Conservation (phyloP, 805 yeast genomes). For the Pichia occidentalis region DNA sequence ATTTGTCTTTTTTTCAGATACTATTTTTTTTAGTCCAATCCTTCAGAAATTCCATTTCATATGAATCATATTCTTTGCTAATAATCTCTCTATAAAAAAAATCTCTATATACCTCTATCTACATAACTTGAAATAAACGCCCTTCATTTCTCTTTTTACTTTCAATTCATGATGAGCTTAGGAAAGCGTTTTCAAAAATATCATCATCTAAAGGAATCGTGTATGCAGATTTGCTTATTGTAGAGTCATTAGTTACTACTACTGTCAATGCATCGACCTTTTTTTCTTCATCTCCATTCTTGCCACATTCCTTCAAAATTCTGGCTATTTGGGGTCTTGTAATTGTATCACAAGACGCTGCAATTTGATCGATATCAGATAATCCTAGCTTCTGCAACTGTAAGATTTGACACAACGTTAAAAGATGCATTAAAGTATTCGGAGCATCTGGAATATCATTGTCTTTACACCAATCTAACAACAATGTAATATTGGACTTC, state of each 20-base stretch:
- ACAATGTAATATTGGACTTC: slow-evolving; percentile 10
- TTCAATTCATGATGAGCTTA: too few species aligned
- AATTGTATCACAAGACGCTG: slow-evolving; percentile 5
- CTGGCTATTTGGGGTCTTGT: slow-evolving; percentile 10
- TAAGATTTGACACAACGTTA: slow-evolving; percentile 12
- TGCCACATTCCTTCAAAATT: slow-evolving; percentile 10
- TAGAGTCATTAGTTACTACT: too few species aligned
- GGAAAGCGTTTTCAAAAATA: too few species aligned
- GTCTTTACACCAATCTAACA: slow-evolving; percentile 15
- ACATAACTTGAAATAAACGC: too few species aligned
- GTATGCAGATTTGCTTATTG: too few species aligned
- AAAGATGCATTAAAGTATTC: slow-evolving; percentile 9
- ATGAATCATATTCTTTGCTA: neutral
- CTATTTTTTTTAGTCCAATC: slow-evolving; percentile 2
- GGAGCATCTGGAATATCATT: slow-evolving; percentile 13
- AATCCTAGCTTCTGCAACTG: slow-evolving; percentile 12
- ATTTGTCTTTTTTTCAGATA: slow-evolving; percentile 1
- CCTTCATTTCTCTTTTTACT: too few species aligned
- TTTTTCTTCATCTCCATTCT: neutral
- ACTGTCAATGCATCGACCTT: neutral
- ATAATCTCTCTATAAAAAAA: neutral
- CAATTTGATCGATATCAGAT: slow-evolving; percentile 8
- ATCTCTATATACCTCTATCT: neutral
- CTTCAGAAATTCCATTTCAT: too few species aligned
- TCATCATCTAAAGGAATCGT: slow-evolving; percentile 7